Percentiles rank a stretch among this genome's conserved stretches.
phyloP scores from a whole-genome alignment of 192 early-diverging fungal species.

The Jimgerdemannia flammicorona region DNA sequence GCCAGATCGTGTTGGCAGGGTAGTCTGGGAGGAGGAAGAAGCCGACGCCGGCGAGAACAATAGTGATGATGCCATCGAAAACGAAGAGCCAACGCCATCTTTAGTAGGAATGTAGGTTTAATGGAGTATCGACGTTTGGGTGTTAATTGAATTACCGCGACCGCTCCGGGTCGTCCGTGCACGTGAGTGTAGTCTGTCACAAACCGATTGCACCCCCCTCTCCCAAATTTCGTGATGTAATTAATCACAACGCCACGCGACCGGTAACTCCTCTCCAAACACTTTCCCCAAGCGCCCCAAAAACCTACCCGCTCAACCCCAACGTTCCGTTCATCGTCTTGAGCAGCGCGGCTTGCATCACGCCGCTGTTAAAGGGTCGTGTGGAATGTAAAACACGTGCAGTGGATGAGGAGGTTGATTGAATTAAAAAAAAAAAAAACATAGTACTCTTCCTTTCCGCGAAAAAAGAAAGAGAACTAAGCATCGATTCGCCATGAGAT shows the following conservation, averaged over 20 bases:
- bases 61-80: slow-evolving; percentile 27
- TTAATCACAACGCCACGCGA: too few relatives aligned
- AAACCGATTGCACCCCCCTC: too few relatives aligned
- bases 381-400: neutral
- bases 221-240: too few relatives aligned
- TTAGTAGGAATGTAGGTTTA: neutral
- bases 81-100: slow-evolving; percentile 39
- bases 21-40: slow-evolving; percentile 30
- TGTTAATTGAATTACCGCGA: neutral
- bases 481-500: too few relatives aligned
- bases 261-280: too few relatives aligned
- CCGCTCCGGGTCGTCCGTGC: too few relatives aligned
- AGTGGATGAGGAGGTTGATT: neutral
- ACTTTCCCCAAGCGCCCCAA: neutral
- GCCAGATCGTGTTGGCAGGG: slow-evolving; percentile 27
- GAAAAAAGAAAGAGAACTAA: too few relatives aligned
- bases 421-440: too few relatives aligned
- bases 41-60: slow-evolving; percentile 19
- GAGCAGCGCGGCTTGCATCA: slow-evolving; percentile 23
- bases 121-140: neutral
- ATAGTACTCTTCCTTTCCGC: too few relatives aligned
- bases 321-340: slow-evolving; percentile 24
- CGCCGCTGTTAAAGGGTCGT: slow-evolving; percentile 13
- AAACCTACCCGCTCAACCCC: slow-evolving; percentile 30
- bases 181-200: too few relatives aligned